Evolutionary conservation across 2,329 filamentous ascomycete species (phyloP).

Genomic region (Hypomyces perniciosus): DNA sequence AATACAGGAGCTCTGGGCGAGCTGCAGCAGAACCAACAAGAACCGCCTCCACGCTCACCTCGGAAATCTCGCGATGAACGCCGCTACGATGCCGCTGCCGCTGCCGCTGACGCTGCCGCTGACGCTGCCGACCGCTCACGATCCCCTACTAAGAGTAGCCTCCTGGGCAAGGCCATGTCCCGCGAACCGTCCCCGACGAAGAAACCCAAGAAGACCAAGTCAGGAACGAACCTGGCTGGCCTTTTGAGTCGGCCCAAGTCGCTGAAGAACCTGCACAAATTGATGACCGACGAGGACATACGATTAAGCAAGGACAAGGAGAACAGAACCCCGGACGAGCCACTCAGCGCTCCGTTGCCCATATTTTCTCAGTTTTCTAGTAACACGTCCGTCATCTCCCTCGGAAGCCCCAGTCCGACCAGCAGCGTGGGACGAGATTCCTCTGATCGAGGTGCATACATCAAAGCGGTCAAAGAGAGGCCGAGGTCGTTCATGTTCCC

Average conservation of each 20-base stretch:
- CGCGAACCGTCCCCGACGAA: constrained; percentile 46
- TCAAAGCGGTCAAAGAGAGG: constrained; percentile 33
- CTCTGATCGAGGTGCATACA: constrained; percentile 1
- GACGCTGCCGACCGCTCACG: constrained; percentile 27
- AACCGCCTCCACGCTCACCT: constrained; percentile 33
- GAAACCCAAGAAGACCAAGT: constrained; percentile 70
- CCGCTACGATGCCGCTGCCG: constrained; percentile 22
- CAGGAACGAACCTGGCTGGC: constrained; percentile 71
- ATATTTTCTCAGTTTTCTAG: constrained; percentile 71
- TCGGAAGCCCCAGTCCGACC: constrained; percentile 6
- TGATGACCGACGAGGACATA: constrained; percentile 46
- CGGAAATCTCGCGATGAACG: constrained; percentile 31
- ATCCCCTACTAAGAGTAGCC: constrained; percentile 37
- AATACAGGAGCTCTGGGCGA: constrained; percentile 47
- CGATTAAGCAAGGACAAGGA: constrained; percentile 66
- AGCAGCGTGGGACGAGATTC: constrained; percentile 7
- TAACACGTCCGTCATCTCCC: constrained; percentile 19
- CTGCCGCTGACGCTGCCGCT: constrained; percentile 2
- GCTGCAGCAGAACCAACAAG: constrained; percentile 50
- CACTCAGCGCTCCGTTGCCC: constrained; percentile 47
- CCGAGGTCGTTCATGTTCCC: constrained; percentile 46
- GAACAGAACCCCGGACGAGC: constrained; percentile 58
- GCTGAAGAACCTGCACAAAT: constrained; percentile 56
- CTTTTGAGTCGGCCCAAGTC: constrained; percentile 72
- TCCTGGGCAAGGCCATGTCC: constrained; percentile 29